Base-by-base conservation (phyloP, 139 green algal genomes). In the Axilococcus clingmanii region DNA sequence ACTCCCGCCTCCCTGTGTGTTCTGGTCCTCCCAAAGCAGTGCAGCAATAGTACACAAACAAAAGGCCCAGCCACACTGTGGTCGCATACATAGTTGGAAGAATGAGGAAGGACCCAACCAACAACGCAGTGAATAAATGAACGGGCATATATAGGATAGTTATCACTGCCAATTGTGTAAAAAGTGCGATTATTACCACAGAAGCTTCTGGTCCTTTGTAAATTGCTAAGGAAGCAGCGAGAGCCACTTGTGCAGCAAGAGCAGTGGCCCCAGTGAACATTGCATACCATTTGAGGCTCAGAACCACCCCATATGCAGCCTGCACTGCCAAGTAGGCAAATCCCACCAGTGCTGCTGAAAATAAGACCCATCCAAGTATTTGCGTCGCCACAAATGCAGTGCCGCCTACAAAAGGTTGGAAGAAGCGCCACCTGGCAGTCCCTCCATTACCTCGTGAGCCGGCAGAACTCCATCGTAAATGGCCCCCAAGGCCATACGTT, bases 351-450 rank as follows among this genome's bases (percentile, higher is more conserved):
- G 67, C 79, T 3, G 66, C 48, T 33, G 69, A 69, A 64, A 84
- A 88, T 17, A 94, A 62, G 3, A 65, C 67, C 84, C 84, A 94
- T 20, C 84, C 83, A 25, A 82, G 52, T 0, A 78, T 81, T 46
- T 69, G 61, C 4, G 75, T 83, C 3, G 76, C 70, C 23, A 93
- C 78, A 63, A 93, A 93, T 1, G 61, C 68, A 1, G 63, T 69
- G 19, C 83, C 83, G 17, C 83, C 80, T 40, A 48, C 36, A 54
- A 93, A 88, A 7, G 83, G 83, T 74, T 94, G 84, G 36, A 72
- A 93, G 55, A 93, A 93, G 29, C 54, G 63, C 83, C 83, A 93
- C 6, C 34, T 45, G 28, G 16, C 40, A 14, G n/a, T 25, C 12
- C 27, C n/a, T 29, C 14, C 25, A 19, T 9, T 12, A 35, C 9